These are phyloP conservation scores for Penicillium soppii DNA, from an alignment of 495 filamentous ascomycete species.

Conservation along the genomic window DNA sequence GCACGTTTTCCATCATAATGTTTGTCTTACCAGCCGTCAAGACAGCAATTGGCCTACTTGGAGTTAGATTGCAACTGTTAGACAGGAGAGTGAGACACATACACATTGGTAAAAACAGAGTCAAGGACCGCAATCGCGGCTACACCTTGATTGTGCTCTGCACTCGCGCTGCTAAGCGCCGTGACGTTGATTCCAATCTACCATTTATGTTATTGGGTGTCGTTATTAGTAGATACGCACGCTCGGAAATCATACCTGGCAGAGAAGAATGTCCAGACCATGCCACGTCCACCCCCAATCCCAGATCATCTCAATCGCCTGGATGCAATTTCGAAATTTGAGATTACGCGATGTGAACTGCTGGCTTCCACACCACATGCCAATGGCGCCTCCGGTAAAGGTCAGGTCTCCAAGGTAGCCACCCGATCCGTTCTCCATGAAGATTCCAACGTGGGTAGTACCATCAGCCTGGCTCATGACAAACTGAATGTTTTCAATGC, in stretches of 20 bases:
- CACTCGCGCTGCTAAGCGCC: conserved; percentile 17
- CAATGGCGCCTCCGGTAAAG: conserved; percentile 66
- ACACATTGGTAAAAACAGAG: conserved; percentile 21
- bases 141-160: too few species aligned
- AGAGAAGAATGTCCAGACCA: conserved; percentile 42
- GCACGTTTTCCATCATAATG: conserved; percentile 62
- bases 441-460: conserved; percentile 68
- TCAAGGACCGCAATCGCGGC: conserved; percentile 48
- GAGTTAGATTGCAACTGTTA: too few species aligned
- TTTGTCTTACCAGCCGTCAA: background rate
- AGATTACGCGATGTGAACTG: conserved; percentile 77
- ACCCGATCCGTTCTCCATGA: conserved; percentile 68
- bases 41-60: background rate
- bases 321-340: conserved; percentile 58
- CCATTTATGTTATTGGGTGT: too few species aligned
- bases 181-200: conserved; percentile 48
- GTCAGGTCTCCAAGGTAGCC: conserved; percentile 59
- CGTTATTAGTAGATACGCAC: too few species aligned
- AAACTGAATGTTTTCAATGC: conserved; percentile 70
- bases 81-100: too few species aligned
- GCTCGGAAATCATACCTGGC: too few species aligned
- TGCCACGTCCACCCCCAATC: conserved; percentile 51
- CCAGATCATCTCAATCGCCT: conserved; percentile 54
- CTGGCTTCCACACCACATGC: conserved; percentile 64
- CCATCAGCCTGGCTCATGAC: too few species aligned